Base-by-base conservation (phyloP, 805 yeast species). In the Candida broadrunensis region DNA sequence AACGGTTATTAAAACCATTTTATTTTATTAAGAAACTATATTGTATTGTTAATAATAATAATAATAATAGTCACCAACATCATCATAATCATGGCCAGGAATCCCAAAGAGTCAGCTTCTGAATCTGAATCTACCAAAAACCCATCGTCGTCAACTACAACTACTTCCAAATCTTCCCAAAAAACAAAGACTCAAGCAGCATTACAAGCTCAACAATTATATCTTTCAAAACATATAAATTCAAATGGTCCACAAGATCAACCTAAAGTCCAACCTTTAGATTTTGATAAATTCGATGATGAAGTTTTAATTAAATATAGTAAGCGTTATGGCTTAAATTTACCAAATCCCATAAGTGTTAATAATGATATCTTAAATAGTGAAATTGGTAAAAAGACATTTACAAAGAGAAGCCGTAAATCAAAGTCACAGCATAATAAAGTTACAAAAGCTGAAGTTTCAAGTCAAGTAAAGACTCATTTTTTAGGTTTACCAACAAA, bases 331-430 rank as follows among this genome's bases (percentile, higher is more conserved):
- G 70, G 68, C 27, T 67, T 88, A 38, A 65, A 72, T 15, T 57
- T 78, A 2, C 81, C 83, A 13, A 78, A 78, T 42, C 77, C 84
- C n/a, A 64, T 77, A 56, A 77, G 93, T 0, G 61, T 80, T 43
- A 76, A 78, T 43, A 95, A 95, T 0, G 84, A 75, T 55, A 64
- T 91, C 35, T 62, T 89, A 17, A 82, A 78, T 35, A 80, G 88
- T 1, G 77, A 80, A 32, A 64, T 87, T 2, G 98, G 98, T 2
- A 79, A 79, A 57, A 78, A 81, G 54, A 83, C 96, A 0, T 66
- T 60, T 45, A 44, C 51, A 13, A 46, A 46, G 24, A 33, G 37
- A 24, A 71, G 59, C 42, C 67, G 63, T 43, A 47, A 54, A 36
- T 36, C 46, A 11, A 56, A 49, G 30, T 50, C 47, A 36, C 40